Evolutionary conservation across 1,139 yeast genomes (phyloP).

Genomic region (Hyphopichia khmerensis): DNA sequence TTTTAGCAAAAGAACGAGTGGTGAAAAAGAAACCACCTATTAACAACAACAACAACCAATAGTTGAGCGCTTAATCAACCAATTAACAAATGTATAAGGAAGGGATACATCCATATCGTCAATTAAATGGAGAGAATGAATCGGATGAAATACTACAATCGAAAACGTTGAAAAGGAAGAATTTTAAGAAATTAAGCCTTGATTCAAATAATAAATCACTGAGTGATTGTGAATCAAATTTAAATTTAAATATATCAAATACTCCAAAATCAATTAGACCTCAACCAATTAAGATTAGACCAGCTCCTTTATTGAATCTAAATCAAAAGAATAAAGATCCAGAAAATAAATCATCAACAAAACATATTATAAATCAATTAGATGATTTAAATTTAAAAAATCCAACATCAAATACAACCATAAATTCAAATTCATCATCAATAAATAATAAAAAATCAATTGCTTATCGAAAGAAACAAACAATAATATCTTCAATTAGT

Average conservation of each 20-base stretch:
- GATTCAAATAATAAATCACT: background rate
- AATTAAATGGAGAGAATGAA: slow-evolving; percentile 15
- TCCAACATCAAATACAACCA: background rate
- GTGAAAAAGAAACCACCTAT: too few species aligned
- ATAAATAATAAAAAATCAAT: background rate
- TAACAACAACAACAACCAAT: too few species aligned
- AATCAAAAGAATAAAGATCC: slow-evolving; percentile 23
- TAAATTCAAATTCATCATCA: background rate
- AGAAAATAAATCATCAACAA: slow-evolving; percentile 22
- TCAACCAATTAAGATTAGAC: slow-evolving; percentile 17
- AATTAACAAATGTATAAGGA: too few species aligned
- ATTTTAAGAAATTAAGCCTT: slow-evolving; percentile 63
- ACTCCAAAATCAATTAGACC: slow-evolving; percentile 11
- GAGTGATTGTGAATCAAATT: background rate
- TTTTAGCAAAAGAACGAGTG: too few species aligned
- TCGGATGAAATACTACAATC: slow-evolving; percentile 35
- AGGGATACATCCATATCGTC: slow-evolving; percentile 7
- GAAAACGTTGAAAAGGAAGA: slow-evolving; percentile 68
- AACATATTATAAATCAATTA: slow-evolving; percentile 29
- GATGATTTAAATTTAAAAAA: slow-evolving; percentile 24
- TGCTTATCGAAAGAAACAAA: slow-evolving; percentile 34
- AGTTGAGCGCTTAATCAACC: too few species aligned
- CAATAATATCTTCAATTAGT: slow-evolving; percentile 44
- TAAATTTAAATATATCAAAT: too few species aligned
- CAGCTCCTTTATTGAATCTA: slow-evolving; percentile 24